Base-by-base conservation (phyloP, 306 rosid species). In the Comarum palustre region DNA sequence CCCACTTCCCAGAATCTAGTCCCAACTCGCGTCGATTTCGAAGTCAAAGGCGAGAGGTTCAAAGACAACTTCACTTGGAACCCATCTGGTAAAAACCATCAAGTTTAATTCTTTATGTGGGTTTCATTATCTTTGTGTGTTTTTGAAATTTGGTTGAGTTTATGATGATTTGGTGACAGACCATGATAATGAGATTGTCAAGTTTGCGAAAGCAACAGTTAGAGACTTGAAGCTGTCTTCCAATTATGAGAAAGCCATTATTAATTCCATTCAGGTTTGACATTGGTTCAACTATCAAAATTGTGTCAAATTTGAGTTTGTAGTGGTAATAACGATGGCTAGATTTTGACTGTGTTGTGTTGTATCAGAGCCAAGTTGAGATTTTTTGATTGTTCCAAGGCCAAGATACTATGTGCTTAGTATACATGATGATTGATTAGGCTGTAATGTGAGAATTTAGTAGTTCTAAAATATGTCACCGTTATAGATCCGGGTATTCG, bases 51-150 rank as follows among this genome's bases (percentile, higher is more conserved):
- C 8, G 93, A 89, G 71, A 88, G 83, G 73, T 90, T 77, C 82
- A 91, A 88, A 77, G 96, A 94, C 73, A 78, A 91, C n/a, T 88
- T 94, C 84, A 91, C 98, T 52, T 91, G 96, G 98, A 91, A 93
- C 87, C 94, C 96, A 77, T 81, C 94, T 73, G 97, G 98, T 92
- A 83, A 24, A 64, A n/a, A n/a, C n/a, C n/a, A n/a, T n/a, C n/a
- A n/a, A 52, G 60, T 46, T 31, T 1, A 0, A 42, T 55, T 4
- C 8, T 63, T 39, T 20, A 58, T 25, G n/a, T 25, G 45, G 5
- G 31, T 9, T 2, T 12, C 24, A 2, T n/a, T 4, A 25, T 8
- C 48, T 43, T 25, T 59, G 14, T 19, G 50, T 27, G n/a, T 52
- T 72, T 2, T 82, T 62, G 14, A 32, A 24, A 27, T 65, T 25